Base-by-base conservation (phyloP, 805 yeast genomes). In the Ogataea populi-albae region DNA sequence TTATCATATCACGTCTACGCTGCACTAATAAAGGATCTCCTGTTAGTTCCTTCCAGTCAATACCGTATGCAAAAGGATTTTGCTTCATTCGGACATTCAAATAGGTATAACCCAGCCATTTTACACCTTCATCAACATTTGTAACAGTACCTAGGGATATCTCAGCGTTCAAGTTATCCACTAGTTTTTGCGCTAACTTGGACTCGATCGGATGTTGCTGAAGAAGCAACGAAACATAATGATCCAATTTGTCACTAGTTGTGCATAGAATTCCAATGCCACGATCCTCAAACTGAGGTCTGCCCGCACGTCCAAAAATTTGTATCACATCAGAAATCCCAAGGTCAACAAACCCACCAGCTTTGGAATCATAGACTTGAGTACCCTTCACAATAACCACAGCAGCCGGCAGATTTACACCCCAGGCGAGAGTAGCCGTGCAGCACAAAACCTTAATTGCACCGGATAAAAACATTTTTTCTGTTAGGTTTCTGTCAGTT, bases 371-470 rank as follows among this genome's bases (percentile, higher is more conserved):
- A 55, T 93, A 93, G 0, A 93, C 88, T 54, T 91, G 96, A 0
- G 99, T 93, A 0, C 99, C 99, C 53, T 93, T 93, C 21, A 93
- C 79, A 44, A 93, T 86, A 15, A 93, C 99, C 26, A 88, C 96
- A 2, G 96, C 97, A 5, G 98, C 98, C 2, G 99, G 98, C 40
- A 93, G 68, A 55, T 93, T 93, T 14, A 93, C 98, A 74, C 99
- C 99, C 99, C 99, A 93, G 0, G 99, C 99, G 40, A 93, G 73
- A 0, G 99, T 93, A 0, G 98, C 95, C 3, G 99, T 93, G 71
- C 96, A 88, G 52, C 95, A 84, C 12, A 93, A 65, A 0, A 93
- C 98, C 41, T 81, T 85, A 44, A 93, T 82, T 0, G 88, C 84
- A 26, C 98, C 98, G 20, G 70, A 66, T 20, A 80, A 68, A 56